Evolutionary conservation across 2,329 filamentous ascomycete genomes (phyloP).

Genomic region (Nannizziopsis barbatae): DNA sequence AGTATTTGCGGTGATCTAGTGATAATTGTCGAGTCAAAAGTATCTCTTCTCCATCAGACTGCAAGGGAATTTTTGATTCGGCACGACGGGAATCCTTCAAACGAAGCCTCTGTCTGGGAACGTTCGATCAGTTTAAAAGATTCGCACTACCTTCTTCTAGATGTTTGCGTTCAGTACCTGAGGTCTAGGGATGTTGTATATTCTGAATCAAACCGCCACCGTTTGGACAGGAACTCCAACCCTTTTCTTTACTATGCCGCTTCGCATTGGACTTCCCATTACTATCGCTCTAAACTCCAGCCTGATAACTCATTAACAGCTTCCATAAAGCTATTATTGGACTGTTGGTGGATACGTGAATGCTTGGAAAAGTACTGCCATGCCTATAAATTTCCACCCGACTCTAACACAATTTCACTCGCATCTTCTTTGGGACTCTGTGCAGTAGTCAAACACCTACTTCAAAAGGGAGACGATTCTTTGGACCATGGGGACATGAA

Average conservation of each 20-base stretch:
- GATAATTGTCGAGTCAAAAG: slow-evolving; percentile 22
- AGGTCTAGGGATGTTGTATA: background rate
- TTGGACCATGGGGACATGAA: background rate
- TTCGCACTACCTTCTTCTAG: background rate
- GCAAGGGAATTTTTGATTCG: slow-evolving; percentile 30
- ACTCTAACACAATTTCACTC: background rate
- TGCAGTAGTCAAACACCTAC: background rate
- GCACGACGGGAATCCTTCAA: too few species aligned
- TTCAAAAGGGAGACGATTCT: background rate
- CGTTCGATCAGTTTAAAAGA: background rate
- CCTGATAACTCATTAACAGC: too few species aligned
- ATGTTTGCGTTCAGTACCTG: background rate
- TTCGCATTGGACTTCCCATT: background rate
- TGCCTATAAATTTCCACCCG: too few species aligned
- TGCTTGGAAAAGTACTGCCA: too few species aligned
- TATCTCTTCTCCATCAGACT: slow-evolving; percentile 35
- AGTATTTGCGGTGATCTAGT: slow-evolving; percentile 31
- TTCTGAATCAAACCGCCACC: too few species aligned
- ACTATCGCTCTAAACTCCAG: background rate
- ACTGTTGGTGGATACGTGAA: too few species aligned
- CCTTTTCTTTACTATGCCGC: background rate
- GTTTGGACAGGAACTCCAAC: too few species aligned
- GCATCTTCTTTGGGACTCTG: background rate
- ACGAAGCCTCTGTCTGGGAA: too few species aligned
- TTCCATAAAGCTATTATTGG: too few species aligned